phyloP scores from a whole-genome alignment of 306 rosid species.

The Hippophae tibetana region DNA sequence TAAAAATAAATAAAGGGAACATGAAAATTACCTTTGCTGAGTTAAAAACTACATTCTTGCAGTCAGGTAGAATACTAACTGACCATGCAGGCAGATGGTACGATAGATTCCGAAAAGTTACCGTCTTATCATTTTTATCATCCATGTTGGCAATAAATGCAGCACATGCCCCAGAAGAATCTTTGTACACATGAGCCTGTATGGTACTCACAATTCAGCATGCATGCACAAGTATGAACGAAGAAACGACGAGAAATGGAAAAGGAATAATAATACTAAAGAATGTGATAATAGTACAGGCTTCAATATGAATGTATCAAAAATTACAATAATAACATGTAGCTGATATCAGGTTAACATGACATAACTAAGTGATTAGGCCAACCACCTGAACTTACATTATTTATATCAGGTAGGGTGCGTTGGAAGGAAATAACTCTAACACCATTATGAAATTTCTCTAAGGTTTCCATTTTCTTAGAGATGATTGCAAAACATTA shows the following conservation, averaged over 20 bases:
- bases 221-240: neutral
- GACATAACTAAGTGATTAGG: too few species aligned
- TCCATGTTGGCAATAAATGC: conserved; percentile 72
- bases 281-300: neutral
- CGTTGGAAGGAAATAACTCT: too few species aligned
- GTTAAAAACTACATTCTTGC: conserved; percentile 76
- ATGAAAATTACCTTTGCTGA: conserved; percentile 62
- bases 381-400: too few species aligned
- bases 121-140: conserved; percentile 69
- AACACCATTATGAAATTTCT: too few species aligned
- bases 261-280: neutral
- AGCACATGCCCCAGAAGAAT: conserved; percentile 76
- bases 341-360: too few species aligned
- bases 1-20: conserved; percentile 11
- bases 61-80: conserved; percentile 93
- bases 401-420: too few species aligned
- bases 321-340: too few species aligned
- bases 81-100: conserved; percentile 98
- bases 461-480: too few species aligned
- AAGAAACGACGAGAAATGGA: neutral
- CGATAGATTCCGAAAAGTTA: conserved; percentile 56
- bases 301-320: too few species aligned
- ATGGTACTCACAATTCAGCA: conserved; percentile 20
- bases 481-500: too few species aligned
- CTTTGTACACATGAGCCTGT: conserved; percentile 78